Conservation (phyloP, 192 early-diverging fungal genomes). For the Kappamyces sp. region DNA sequence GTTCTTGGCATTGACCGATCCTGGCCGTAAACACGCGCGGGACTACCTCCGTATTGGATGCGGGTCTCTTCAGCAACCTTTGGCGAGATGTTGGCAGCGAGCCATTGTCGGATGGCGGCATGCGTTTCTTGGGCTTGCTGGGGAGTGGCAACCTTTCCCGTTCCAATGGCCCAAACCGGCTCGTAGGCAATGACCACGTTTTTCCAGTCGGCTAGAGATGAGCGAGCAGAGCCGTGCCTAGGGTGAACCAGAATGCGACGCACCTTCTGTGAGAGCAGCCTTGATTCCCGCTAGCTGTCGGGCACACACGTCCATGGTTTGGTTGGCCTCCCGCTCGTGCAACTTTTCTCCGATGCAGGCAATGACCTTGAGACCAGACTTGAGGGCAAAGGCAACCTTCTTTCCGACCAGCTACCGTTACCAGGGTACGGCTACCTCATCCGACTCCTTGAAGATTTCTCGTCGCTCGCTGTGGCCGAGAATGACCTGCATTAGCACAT, state of each 20-base stretch:
- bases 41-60: constrained; percentile 83
- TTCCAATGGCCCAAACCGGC: constrained; percentile 99
- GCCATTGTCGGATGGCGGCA: constrained; percentile 77
- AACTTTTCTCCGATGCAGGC: constrained; percentile 95
- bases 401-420: constrained; percentile 63
- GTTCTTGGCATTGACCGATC: constrained; percentile 88
- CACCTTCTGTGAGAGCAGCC: constrained; percentile 42
- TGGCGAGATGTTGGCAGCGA: constrained; percentile 74
- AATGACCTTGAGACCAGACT: constrained; percentile 83
- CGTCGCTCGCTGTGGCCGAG: constrained; percentile 98
- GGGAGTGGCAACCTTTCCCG: constrained; percentile 90
- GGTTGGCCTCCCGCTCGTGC: constrained; percentile 84
- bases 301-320: constrained; percentile 80
- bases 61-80: constrained; percentile 83
- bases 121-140: constrained; percentile 96
- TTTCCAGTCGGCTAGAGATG: constrained; percentile 66
- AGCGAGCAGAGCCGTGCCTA: background rate
- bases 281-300: constrained; percentile 85
- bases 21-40: constrained; percentile 13
- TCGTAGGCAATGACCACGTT: constrained; percentile 98
- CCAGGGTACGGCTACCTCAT: constrained; percentile 49
- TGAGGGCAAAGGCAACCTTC: constrained; percentile 84
- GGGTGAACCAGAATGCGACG: too few species aligned
- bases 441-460: constrained; percentile 81
- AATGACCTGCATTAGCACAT: constrained; percentile 35